Evolutionary conservation across 2,329 filamentous ascomycete genomes (phyloP).

Genomic region (Paraphoma sp.): DNA sequence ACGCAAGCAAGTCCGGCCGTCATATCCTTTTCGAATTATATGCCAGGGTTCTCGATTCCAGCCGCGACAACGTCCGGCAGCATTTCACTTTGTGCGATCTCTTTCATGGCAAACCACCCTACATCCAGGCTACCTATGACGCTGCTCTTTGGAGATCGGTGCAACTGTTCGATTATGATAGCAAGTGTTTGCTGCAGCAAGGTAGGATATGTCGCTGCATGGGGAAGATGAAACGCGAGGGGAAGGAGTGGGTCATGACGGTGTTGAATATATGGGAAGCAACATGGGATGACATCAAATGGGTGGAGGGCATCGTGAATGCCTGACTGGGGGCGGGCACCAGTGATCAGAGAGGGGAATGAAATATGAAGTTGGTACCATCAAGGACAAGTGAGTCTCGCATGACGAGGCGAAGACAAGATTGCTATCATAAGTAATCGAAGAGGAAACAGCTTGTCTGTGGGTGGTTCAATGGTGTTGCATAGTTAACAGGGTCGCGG

Average conservation of each 20-base stretch:
- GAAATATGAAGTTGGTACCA: background rate
- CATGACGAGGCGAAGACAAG: background rate
- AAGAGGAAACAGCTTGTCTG: background rate
- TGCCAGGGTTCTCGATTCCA: conserved; percentile 65
- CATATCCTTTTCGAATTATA: conserved; percentile 67
- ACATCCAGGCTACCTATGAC: conserved; percentile 55
- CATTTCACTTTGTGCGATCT: conserved; percentile 70
- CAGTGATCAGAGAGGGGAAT: background rate
- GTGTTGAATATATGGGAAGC: conserved; percentile 61
- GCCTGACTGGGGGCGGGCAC: conserved; percentile 10
- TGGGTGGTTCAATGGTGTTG: too few relatives aligned
- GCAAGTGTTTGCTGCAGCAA: conserved; percentile 51
- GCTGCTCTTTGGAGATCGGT: conserved; percentile 53
- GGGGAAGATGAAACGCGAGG: conserved; percentile 56
- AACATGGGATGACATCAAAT: conserved; percentile 61
- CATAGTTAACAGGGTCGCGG: too few relatives aligned
- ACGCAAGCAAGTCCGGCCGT: conserved; percentile 56
- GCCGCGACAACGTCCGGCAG: conserved; percentile 63
- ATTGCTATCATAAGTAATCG: background rate
- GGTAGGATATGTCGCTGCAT: conserved; percentile 56
- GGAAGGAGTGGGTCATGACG: conserved; percentile 51
- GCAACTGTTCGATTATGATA: conserved; percentile 55
- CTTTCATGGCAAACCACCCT: conserved; percentile 65
- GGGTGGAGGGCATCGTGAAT: conserved; percentile 54
- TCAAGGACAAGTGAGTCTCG: too few relatives aligned